Base-by-base conservation (phyloP, 108 stramenopile genomes). In the Conticribra guillardii region DNA sequence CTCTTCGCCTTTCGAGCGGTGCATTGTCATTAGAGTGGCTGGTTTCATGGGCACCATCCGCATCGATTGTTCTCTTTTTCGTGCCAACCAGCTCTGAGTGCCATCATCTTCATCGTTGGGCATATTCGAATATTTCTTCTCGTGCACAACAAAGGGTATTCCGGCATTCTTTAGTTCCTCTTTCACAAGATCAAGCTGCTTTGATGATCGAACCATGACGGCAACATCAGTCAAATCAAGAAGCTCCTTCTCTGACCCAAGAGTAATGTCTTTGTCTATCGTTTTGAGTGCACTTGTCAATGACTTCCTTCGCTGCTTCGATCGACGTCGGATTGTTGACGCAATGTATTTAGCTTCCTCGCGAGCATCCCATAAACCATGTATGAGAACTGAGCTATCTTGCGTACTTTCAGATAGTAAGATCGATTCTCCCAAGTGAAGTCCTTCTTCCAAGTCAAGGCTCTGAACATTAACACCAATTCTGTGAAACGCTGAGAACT, bases 341-440 rank as follows among this genome's bases (percentile, higher is more conserved):
- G 84, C 84, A 49, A 85, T 80, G 30, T 71, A 82, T 60, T 85
- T 85, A 17, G 73, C 81, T 69, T 85, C 84, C 41, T 85, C 84
- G 47, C 84, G 48, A 11, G 54, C 26, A 69, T 85, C 84, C 84
- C 84, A 85, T 0, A 85, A 60, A 9, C 80, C 84, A 67, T 85
- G 74, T 21, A 85, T 76, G 18, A 65, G 60, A 44, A 85, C 64
- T 7, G 81, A 69, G 23, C 82, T 79, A 4, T 69, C 69, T 54
- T 76, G 49, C 37, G 73, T 50, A 3, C 67, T 74, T 58, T 77
- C 65, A 22, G 79, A 80, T 23, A 84, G 54, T 27, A 84, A 54
- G 17, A 80, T 47, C 21, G 57, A 41, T 69, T 75, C 74, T 51
- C 79, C 74, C 18, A 78, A 33, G 8, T 55, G 49, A 67, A 72